A percentile compares a stretch with the other conserved stretches of the same genome.
Evolutionary conservation across 768 basidiomycete genomes (phyloP).

Genomic region (Tylopilus intermedius): DNA sequence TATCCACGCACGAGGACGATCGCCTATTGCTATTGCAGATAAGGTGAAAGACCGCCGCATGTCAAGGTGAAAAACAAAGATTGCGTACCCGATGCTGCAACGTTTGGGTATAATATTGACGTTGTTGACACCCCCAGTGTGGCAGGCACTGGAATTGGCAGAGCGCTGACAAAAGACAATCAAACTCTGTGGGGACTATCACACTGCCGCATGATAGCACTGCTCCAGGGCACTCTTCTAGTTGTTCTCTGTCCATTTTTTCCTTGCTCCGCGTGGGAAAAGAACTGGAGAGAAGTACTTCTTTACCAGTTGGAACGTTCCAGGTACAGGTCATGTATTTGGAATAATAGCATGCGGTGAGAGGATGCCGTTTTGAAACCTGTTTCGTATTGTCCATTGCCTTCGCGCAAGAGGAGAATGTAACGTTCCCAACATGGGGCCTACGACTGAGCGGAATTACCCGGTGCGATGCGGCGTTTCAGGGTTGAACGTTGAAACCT

Average conservation of each 20-base stretch:
- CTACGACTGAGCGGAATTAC: too few species aligned
- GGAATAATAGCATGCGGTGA: not conserved
- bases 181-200: not conserved
- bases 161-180: not conserved
- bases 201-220: not conserved
- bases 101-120: not conserved
- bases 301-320: not conserved
- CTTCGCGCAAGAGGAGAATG: too few species aligned
- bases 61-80: not conserved
- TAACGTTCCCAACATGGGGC: too few species aligned
- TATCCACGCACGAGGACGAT: not conserved
- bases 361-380: not conserved
- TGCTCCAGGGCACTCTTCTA: not conserved
- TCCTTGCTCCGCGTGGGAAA: constrained; percentile 1
- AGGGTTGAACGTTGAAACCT: too few species aligned
- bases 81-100: not conserved
- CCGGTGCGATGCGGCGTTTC: not conserved
- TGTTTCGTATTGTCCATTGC: too few species aligned
- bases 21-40: not conserved
- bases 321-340: not conserved
- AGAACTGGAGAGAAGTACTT: not conserved
- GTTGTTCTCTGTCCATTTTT: not conserved
- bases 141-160: not conserved
- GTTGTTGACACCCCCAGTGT: not conserved
- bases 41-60: not conserved